Conservation (phyloP, 2,329 filamentous ascomycete genomes). For the Canariomyces notabilis region DNA sequence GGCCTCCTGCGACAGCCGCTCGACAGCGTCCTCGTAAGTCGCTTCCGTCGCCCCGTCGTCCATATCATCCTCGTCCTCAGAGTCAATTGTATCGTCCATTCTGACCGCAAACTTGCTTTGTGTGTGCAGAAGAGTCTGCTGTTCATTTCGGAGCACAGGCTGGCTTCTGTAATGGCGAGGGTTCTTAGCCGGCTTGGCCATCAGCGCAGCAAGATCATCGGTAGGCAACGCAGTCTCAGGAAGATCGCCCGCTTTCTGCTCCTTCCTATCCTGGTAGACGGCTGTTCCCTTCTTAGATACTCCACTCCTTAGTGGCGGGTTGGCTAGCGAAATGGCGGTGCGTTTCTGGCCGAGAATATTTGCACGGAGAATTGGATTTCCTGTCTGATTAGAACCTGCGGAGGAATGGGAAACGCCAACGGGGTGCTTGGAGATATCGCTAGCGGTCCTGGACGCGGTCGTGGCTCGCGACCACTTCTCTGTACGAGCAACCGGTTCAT, state of each 20-base stretch:
- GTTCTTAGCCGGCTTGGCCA: conserved; percentile 26
- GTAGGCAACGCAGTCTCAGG: conserved; percentile 9
- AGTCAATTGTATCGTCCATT: conserved; percentile 17
- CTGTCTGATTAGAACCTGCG: neutral
- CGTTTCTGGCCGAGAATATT: conserved; percentile 11
- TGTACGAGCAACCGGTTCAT: conserved; percentile 21
- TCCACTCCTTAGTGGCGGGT: conserved; percentile 18
- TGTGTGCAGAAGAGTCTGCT: conserved; percentile 38
- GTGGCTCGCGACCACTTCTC: conserved; percentile 2
- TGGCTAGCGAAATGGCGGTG: conserved; percentile 12
- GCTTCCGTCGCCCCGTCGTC: conserved; percentile 37
- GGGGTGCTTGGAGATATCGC: conserved; percentile 8
- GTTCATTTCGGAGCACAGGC: conserved; percentile 44
- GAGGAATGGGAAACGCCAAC: conserved; percentile 1
- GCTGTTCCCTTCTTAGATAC: conserved; percentile 26
- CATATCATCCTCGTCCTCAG: conserved; percentile 30
- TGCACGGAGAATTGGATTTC: conserved; percentile 10
- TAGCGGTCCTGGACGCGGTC: conserved; percentile 8
- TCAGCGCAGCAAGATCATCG: conserved; percentile 17
- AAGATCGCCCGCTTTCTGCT: conserved; percentile 6
- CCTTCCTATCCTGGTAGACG: conserved; percentile 27
- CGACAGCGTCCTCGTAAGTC: conserved; percentile 42
- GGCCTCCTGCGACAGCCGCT: conserved; percentile 31
- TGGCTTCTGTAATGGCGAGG: conserved; percentile 51
- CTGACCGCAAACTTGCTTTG: conserved; percentile 38